Evolutionary conservation across 805 yeast species (phyloP), one percentile per base, ranked within the genome.

Genomic region (Yamadazyma scolyti): DNA sequence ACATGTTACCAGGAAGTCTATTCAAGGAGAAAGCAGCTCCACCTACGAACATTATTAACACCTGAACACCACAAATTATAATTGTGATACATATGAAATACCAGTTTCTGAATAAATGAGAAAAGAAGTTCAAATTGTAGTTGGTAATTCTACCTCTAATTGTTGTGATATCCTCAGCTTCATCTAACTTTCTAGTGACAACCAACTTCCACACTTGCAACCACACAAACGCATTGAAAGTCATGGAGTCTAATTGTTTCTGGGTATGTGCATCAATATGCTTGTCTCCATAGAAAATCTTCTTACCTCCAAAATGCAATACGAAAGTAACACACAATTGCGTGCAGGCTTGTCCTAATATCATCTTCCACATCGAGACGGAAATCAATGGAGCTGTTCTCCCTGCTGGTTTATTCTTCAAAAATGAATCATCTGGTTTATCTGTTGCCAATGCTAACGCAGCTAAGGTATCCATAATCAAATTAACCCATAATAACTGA

Each of bases 311-410:
- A 59, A 87, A 93, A 56, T 88, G 93, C 26, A 93, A 59, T 8
- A 71, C 67, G 51, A 93, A 82, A 0, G 97, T 90, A 12, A 93
- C 74, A 14, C 71, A 53, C 40, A 93, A 71, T 66, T 93, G 99
- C 39, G 78, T 73, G 10, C 69, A 37, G 1, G 96, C 73, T 62
- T 93, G 97, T 2, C 95, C 93, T 28, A 89, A 39, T 45, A 93
- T 93, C 97, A 93, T 90, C 60, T 93, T 93, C 98, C 98, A 93
- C 89, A 93, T 93, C 7, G 96, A 82, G 3, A 80, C 79, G 4
- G 95, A 71, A 43, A 93, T 90, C 59, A 93, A 69, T 1, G 94
- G 84, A 10, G 77, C 73, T 14, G 66, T 62, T 50, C 96, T 75
- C 20, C 95, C 93, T 24, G 81, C 87, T 2, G 98, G 99, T 50